Evolutionary conservation across 306 rosid species (phyloP).

Genomic region (Rosa lucieae): DNA sequence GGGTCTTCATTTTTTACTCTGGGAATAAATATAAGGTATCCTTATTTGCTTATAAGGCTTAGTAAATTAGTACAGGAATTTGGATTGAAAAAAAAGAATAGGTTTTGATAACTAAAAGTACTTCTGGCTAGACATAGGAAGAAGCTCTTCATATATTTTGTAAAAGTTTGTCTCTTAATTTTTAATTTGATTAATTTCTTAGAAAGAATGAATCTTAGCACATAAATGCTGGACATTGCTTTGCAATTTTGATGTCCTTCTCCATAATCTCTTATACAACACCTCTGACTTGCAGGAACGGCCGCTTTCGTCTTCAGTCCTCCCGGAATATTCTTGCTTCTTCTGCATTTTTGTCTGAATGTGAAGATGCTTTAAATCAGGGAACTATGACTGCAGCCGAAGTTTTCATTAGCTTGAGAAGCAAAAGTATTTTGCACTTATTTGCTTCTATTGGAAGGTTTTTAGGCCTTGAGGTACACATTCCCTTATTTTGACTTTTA

Average conservation of each 20-base stretch:
- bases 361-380: constrained; percentile 94
- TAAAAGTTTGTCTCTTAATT: neutral
- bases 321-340: constrained; percentile 63
- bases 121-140: neutral
- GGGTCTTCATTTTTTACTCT: constrained; percentile 84
- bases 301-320: constrained; percentile 88
- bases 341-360: constrained; percentile 56
- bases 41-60: constrained; percentile 7
- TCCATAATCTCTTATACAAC: constrained; percentile 21
- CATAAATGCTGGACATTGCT: neutral
- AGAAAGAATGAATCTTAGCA: neutral
- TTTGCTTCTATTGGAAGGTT: constrained; percentile 89
- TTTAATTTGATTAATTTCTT: neutral
- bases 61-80: neutral
- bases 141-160: neutral
- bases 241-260: constrained; percentile 4
- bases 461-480: constrained; percentile 86
- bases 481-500: constrained; percentile 8
- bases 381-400: constrained; percentile 87
- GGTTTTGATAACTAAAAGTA: constrained; percentile 4
- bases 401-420: constrained; percentile 84
- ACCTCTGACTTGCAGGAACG: constrained; percentile 64
- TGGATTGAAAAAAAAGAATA: neutral
- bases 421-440: constrained; percentile 84
- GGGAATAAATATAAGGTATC: constrained; percentile 88